These are phyloP conservation scores for Populus deltoides DNA, from an alignment of 345 rosid species.

Conservation along the genomic window DNA sequence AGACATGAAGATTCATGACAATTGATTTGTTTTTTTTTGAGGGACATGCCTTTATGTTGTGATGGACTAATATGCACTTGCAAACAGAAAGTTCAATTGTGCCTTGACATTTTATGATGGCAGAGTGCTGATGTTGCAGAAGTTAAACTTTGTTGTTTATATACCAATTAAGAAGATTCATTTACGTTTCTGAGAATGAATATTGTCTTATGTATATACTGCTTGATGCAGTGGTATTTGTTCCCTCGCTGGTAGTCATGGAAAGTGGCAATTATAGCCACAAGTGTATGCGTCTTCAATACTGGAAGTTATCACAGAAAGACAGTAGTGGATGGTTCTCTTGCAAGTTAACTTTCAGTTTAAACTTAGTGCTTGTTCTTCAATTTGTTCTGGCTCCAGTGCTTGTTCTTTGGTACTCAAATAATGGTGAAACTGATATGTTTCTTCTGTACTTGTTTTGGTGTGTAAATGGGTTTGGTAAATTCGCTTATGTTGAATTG, in stretches of 20 bases:
- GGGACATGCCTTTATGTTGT: constrained; percentile 23
- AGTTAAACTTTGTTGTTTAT: constrained; percentile 27
- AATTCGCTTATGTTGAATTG: not conserved
- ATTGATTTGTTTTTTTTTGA: constrained; percentile 22
- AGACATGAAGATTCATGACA: constrained; percentile 31
- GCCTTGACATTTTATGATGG: constrained; percentile 19
- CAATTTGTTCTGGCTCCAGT: not conserved
- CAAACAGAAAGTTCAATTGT: constrained; percentile 23
- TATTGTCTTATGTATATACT: constrained; percentile 9
- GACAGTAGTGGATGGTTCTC: not conserved
- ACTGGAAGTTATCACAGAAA: not conserved
- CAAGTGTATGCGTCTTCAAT: not conserved
- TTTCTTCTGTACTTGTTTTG: not conserved
- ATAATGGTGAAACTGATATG: not conserved
- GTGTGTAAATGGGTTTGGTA: not conserved
- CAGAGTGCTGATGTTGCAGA: constrained; percentile 17
- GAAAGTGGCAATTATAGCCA: not conserved
- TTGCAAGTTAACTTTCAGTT: not conserved
- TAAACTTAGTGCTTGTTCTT: too few species aligned
- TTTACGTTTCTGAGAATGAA: constrained; percentile 18
- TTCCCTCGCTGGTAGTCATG: not conserved
- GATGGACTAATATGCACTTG: constrained; percentile 32
- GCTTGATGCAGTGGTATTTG: not conserved
- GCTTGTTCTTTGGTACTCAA: not conserved
- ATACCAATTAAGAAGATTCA: constrained; percentile 23